Base-by-base conservation (phyloP, 441 rosid genomes). In the Pelargonium citronellum region DNA sequence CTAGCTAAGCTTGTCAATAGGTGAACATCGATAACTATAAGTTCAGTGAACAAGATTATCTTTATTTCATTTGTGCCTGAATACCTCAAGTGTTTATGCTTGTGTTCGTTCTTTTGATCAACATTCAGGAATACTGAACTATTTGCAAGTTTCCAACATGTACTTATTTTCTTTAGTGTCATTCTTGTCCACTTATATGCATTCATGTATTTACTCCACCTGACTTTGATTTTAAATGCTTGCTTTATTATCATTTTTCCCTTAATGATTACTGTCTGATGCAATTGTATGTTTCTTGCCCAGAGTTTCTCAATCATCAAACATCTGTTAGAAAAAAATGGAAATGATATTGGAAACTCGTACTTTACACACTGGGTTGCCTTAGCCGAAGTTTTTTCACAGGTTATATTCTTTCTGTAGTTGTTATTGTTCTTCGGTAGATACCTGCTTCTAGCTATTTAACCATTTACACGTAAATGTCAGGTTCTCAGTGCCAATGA, bases 281-380 rank as follows among this genome's bases (percentile, higher is more conserved):
- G 47, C 15, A 43, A 68, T 37, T 69, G 41, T 67, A 15, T 41
- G 11, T 49, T 66, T 69, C 62, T 67, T 67, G 70, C 69, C 84
- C 95, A 95, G 99, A 86, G 95, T 80, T 88, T 95, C 79, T 78
- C 89, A 66, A 80, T 91, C 60, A 71, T 82, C 15, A 90, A 84
- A 81, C 77, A 75, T 53, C 74, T 87, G 80, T 78, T 87, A 64
- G 97, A 86, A 71, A 74, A 77, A 67, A 76, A 73, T 76, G 92
- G 83, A 73, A 77, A 71, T 62, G 79, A 67, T 55, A 64, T 83
- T 73, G 66, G 77, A 71, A 82, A 75, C 75, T 86, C 96, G 71
- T 86, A 78, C 78, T 85, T 87, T 82, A 88, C 83, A 63, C 91
- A 92, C 77, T 92, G 99, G 98, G 89, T 94, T 83, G 86, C 84